phyloP scores from a whole-genome alignment of 1,139 yeast species.

The Blastobotrys aristatus region DNA sequence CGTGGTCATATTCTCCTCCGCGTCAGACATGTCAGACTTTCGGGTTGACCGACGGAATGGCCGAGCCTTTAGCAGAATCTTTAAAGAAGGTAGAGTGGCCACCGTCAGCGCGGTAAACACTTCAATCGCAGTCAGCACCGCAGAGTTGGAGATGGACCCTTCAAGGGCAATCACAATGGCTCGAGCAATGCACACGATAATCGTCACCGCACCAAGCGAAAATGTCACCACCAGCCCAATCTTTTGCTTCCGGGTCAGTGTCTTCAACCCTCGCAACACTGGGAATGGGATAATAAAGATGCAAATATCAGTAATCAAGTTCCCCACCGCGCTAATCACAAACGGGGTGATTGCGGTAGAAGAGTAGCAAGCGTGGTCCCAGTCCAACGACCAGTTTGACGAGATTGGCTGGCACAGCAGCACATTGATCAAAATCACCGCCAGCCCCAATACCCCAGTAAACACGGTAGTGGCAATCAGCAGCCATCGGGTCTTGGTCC shows the following conservation, averaged over 20 bases:
- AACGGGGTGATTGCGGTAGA: conserved; percentile 30
- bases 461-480: conserved; percentile 22
- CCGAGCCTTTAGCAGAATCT: conserved; percentile 23
- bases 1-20: conserved; percentile 8
- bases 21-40: conserved; percentile 15
- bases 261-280: conserved; percentile 23
- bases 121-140: conserved; percentile 31
- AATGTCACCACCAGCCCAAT: conserved; percentile 29
- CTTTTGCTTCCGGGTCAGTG: conserved; percentile 24
- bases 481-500: conserved; percentile 24
- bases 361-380: conserved; percentile 26
- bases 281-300: conserved; percentile 32
- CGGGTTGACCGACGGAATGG: conserved; percentile 13
- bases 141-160: conserved; percentile 25
- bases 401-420: conserved; percentile 30
- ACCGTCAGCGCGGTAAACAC: conserved; percentile 30
- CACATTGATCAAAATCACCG: conserved; percentile 25
- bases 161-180: conserved; percentile 24
- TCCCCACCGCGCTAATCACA: conserved; percentile 26
- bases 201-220: conserved; percentile 30
- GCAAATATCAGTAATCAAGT: conserved; percentile 27
- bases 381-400: conserved; percentile 28
- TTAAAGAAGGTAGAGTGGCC: conserved; percentile 30
- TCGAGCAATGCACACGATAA: conserved; percentile 27
- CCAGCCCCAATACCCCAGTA: conserved; percentile 19